phyloP scores from a whole-genome alignment of 179 eudicot genomes.

The Silene vulgaris region DNA sequence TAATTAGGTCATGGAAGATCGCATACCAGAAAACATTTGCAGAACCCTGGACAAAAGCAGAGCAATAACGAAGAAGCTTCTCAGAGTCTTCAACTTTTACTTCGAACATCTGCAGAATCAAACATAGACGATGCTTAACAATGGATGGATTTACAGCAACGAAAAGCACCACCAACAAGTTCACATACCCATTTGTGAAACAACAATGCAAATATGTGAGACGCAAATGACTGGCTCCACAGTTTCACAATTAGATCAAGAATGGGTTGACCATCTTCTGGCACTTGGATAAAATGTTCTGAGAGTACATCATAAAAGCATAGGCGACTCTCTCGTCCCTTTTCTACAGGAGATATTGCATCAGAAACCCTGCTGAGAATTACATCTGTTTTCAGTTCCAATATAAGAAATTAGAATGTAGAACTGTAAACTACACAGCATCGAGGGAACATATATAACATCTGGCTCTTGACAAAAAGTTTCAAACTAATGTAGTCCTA shows the following conservation, averaged over 20 bases:
- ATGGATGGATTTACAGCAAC: conserved; percentile 10
- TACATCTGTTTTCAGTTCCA: conserved; percentile 60
- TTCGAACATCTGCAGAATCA: conserved; percentile 67
- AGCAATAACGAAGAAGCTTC: conserved; percentile 84
- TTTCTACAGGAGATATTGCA: conserved; percentile 40
- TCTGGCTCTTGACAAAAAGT: neutral
- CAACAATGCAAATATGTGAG: conserved; percentile 77
- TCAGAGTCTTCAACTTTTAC: conserved; percentile 73
- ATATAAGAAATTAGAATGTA: conserved; percentile 26
- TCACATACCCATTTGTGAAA: conserved; percentile 92
- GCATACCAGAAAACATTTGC: conserved; percentile 90
- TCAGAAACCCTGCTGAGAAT: conserved; percentile 60
- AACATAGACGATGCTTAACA: conserved; percentile 25
- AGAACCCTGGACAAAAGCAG: conserved; percentile 95
- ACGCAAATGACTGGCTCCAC: conserved; percentile 99
- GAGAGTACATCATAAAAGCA: conserved; percentile 91
- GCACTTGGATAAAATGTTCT: conserved; percentile 63
- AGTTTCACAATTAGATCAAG: conserved; percentile 83
- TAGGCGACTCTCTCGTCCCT: conserved; percentile 38
- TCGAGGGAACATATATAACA: conserved; percentile 15
- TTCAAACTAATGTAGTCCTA: neutral
- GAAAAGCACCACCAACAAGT: neutral
- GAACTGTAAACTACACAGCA: neutral
- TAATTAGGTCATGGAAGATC: conserved; percentile 7
- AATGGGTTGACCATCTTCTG: conserved; percentile 68